Evolutionary conservation across 2,329 filamentous ascomycete genomes (phyloP), one percentile per base, ranked within the genome.

Genomic region (Calonectria hawksworthii): DNA sequence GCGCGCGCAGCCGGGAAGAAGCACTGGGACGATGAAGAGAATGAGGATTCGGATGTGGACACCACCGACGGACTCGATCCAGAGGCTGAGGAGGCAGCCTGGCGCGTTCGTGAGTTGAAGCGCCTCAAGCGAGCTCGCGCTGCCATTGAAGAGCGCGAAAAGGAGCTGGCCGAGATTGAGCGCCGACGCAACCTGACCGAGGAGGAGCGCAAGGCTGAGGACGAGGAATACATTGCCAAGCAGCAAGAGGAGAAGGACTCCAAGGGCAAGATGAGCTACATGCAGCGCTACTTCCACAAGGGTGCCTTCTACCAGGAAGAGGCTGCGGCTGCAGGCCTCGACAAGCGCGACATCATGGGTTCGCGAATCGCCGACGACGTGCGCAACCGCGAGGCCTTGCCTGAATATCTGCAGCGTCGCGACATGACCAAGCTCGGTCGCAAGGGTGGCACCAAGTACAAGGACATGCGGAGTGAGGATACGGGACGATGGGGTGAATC

Each of bases 281-380:
- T 99, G 94, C 96, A 98, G 83, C 96, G 96, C 83, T 99, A 99
- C 87, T 96, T 95, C 85, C 97, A 99, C 89, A 96, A 96, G 86
- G 97, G 97, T 64, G 97, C 97, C 21, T 99, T 99, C 87, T 99
- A 95, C 88, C 94, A 94, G 78, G 95, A 96, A 68, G 94, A 98
- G 80, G 90, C 93, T 67, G 92, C 93, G 79, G 92, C 92, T 21
- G 92, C 94, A 76, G 95, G 95, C 0, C 88, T 98, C 59, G 93
- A 94, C 76, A 91, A 93, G 82, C 90, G 97, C 61, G 95, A 98
- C 82, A 89, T 98, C 77, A 98, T 98, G 92, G 96, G 96, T 18
- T 91, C 93, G 2, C 89, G 91, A 66, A 98, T 97, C 79, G 92
- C 91, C 65, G 96, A 99, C 83, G 95, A 98, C 75, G 92, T 96